Conservation (phyloP, 768 basidiomycete genomes). For the Boletus rubescentipes region DNA sequence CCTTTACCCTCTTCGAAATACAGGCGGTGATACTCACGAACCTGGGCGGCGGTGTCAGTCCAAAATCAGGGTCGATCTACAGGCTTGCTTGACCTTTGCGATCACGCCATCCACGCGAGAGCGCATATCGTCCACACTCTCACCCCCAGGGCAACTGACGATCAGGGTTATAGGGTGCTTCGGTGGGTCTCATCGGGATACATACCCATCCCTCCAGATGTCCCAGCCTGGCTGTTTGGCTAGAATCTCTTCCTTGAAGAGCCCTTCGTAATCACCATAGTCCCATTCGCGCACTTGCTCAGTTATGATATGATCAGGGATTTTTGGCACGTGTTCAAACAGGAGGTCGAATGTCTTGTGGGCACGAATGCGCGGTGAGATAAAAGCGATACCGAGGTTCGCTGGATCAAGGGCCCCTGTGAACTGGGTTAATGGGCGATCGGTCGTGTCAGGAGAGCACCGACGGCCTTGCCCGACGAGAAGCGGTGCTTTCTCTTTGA, state of each 20-base stretch:
- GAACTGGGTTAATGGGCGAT: background rate
- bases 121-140: constrained; percentile 79
- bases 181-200: constrained; percentile 1
- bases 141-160: constrained; percentile 81
- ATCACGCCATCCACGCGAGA: constrained; percentile 77
- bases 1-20: constrained; percentile 68
- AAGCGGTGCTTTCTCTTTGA: constrained; percentile 58
- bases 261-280: constrained; percentile 89
- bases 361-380: constrained; percentile 88
- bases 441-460: constrained; percentile 29
- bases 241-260: constrained; percentile 75
- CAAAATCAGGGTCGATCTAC: background rate
- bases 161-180: constrained; percentile 4
- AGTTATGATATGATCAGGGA: constrained; percentile 55
- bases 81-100: constrained; percentile 48
- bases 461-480: constrained; percentile 79
- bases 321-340: constrained; percentile 49
- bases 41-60: constrained; percentile 38
- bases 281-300: constrained; percentile 85
- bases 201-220: constrained; percentile 86
- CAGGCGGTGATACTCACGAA: constrained; percentile 68
- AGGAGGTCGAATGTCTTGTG: constrained; percentile 83
- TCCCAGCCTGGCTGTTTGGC: constrained; percentile 59
- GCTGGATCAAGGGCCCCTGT: constrained; percentile 75
- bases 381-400: constrained; percentile 69